Conservation (phyloP, 2,329 filamentous ascomycete genomes). For the Pseudogymnoascus sp. region DNA sequence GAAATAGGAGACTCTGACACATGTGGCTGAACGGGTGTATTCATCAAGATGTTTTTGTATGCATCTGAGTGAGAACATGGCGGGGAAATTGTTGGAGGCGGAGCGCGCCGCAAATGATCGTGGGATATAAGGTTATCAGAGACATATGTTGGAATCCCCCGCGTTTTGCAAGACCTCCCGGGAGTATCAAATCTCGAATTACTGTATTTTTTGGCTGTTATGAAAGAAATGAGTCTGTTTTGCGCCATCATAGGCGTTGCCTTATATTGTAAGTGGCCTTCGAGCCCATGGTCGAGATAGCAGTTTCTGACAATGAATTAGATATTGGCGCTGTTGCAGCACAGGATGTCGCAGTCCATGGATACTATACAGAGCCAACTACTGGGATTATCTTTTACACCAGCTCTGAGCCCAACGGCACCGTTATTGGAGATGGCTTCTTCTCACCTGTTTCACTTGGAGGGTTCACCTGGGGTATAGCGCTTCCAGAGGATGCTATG, state of each 20-base stretch:
- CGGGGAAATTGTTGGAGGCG: neutral
- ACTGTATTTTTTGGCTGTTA: constrained; percentile 18
- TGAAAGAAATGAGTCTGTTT: constrained; percentile 22
- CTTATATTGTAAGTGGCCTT: constrained; percentile 19
- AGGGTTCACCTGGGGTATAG: constrained; percentile 46
- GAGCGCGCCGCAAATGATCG: neutral
- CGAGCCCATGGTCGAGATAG: neutral
- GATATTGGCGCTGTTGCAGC: constrained; percentile 19
- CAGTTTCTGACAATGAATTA: constrained; percentile 15
- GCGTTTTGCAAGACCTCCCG: neutral
- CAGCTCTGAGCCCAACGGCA: constrained; percentile 35
- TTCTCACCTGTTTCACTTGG: constrained; percentile 28
- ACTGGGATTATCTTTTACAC: constrained; percentile 49
- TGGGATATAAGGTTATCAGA: neutral
- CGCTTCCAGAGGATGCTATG: constrained; percentile 42
- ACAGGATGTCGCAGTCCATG: constrained; percentile 26
- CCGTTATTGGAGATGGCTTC: constrained; percentile 29
- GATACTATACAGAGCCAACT: constrained; percentile 36
- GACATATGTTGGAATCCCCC: neutral
- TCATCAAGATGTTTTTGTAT: neutral
- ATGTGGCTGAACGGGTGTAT: neutral
- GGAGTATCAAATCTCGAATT: neutral
- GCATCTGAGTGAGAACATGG: neutral
- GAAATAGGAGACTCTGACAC: neutral
- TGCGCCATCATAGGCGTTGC: constrained; percentile 19